Evolutionary conservation across 495 filamentous ascomycete species (phyloP).

Genomic region (Aspergillus haitiensis): DNA sequence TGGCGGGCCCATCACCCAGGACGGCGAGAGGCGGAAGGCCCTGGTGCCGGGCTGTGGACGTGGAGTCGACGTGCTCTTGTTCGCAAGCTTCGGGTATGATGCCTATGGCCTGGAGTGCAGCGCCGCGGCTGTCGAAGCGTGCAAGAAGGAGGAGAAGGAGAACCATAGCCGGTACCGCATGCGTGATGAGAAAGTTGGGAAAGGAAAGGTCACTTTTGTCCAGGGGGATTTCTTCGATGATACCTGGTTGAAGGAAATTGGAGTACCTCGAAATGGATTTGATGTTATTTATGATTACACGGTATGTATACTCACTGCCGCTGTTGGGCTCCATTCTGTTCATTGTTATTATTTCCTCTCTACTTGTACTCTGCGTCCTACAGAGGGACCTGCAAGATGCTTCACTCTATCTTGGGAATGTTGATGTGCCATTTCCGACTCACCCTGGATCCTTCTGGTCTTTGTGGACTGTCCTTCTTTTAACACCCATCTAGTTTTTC

Average conservation of each 20-base stretch:
- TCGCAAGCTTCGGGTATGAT: slow-evolving; percentile 71
- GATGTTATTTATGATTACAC: slow-evolving; percentile 87
- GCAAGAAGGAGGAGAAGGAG: slow-evolving; percentile 49
- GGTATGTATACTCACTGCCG: slow-evolving; percentile 44
- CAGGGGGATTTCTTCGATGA: slow-evolving; percentile 72
- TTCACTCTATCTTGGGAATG: slow-evolving; percentile 18
- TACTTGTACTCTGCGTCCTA: slow-evolving; percentile 6
- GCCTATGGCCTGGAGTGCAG: slow-evolving; percentile 72
- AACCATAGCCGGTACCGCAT: slow-evolving; percentile 47
- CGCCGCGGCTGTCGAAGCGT: slow-evolving; percentile 53
- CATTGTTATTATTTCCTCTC: slow-evolving; percentile 14
- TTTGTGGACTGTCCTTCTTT: slow-evolving; percentile 12
- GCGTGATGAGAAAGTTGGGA: slow-evolving; percentile 43
- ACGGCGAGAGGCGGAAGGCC: slow-evolving; percentile 44
- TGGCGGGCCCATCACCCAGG: slow-evolving; percentile 37
- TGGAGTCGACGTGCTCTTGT: slow-evolving; percentile 71
- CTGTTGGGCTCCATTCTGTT: neutral
- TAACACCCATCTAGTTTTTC: slow-evolving; percentile 61
- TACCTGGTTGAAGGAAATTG: slow-evolving; percentile 52
- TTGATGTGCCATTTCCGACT: slow-evolving; percentile 16
- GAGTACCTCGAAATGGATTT: slow-evolving; percentile 55
- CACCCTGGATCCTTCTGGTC: neutral
- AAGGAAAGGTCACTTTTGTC: slow-evolving; percentile 60
- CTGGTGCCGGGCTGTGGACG: slow-evolving; percentile 74
- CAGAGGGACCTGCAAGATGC: slow-evolving; percentile 14